Evolutionary conservation across 495 filamentous ascomycete species (phyloP).

Genomic region (Jackrogersella multiformis): DNA sequence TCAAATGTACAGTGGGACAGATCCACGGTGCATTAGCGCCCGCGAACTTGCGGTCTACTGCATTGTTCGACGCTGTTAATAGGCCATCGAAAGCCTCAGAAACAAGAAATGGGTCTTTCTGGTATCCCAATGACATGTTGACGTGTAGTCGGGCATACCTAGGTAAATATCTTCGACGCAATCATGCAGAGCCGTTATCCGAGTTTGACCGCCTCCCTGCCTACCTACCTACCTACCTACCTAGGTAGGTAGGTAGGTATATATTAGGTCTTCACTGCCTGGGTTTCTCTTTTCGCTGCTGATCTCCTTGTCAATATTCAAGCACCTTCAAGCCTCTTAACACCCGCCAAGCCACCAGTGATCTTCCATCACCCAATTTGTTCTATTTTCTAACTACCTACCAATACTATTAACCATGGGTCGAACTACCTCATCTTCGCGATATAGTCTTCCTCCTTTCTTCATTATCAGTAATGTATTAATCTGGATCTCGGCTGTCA

Average conservation of each 20-base stretch:
- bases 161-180: conserved; percentile 20
- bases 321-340: not conserved
- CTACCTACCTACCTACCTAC: too few relatives aligned
- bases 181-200: conserved; percentile 12
- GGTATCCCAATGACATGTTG: conserved; percentile 31
- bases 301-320: conserved; percentile 4
- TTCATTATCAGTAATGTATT: conserved; percentile 47
- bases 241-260: not conserved
- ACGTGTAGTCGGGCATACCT: conserved; percentile 27
- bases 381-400: too few relatives aligned
- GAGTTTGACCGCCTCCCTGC: conserved; percentile 1
- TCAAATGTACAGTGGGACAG: conserved; percentile 14
- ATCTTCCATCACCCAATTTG: not conserved
- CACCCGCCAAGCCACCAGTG: not conserved
- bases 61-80: conserved; percentile 7
- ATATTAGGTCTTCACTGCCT: conserved; percentile 11
- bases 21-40: conserved; percentile 37
- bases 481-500: conserved; percentile 65
- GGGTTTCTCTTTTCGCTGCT: not conserved
- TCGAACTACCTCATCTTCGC: conserved; percentile 14
- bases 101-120: conserved; percentile 28
- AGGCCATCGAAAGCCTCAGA: conserved; percentile 1
- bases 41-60: conserved; percentile 34
- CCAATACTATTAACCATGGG: conserved; percentile 19
- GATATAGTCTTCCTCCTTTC: conserved; percentile 36